Base-by-base conservation (phyloP, 2,329 filamentous ascomycete species). In the Emmonsiellopsis sp. region DNA sequence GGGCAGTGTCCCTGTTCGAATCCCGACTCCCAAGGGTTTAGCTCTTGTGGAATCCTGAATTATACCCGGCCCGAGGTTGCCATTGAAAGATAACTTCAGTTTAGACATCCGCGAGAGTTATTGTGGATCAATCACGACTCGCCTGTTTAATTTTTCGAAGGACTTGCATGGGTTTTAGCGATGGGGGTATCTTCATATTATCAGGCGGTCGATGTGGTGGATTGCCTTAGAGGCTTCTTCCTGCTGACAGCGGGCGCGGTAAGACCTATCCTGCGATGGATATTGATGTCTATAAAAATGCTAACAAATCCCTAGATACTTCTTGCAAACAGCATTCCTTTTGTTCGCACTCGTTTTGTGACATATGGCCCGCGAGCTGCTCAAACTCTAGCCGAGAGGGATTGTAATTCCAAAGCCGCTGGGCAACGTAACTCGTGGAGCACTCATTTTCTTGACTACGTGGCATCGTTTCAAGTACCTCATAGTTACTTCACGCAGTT, bases 401-500 rank as follows among this genome's bases (percentile, higher is more conserved):
- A n/a, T 14, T 2, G 2, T 49, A 13, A 40, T 21, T 13, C 5
- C 34, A 39, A 37, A 13, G 6, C 21, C 17, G 37, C 34, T 6
- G 31, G 32, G 17, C 34, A 54, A 52, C 57, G 58, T 53, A 42
- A 51, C 27, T 42, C 48, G 52, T 45, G 34, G 14, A 11, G 36
- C 13, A 45, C 45, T n/a, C 57, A 52, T 36, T 45, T 74, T 45
- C 71, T 83, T 55, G 80, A 83, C 61, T 65, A 65, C 54, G 62
- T 80, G 17, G 77, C 80, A 36, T 71, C 68, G 39, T 67, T 79
- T 59, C 80, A 81, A 65, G 85, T 96, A 37, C 90, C 92, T 21
- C 93, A 97, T 71, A 80, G 80, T 57, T 97, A 88, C 84, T 97
- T 97, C 69, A 79, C 78, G 43, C 87, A 93, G 61, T 97, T 95